Evolutionary conservation across 805 yeast species (phyloP).

Genomic region (Ogataea naganishii): DNA sequence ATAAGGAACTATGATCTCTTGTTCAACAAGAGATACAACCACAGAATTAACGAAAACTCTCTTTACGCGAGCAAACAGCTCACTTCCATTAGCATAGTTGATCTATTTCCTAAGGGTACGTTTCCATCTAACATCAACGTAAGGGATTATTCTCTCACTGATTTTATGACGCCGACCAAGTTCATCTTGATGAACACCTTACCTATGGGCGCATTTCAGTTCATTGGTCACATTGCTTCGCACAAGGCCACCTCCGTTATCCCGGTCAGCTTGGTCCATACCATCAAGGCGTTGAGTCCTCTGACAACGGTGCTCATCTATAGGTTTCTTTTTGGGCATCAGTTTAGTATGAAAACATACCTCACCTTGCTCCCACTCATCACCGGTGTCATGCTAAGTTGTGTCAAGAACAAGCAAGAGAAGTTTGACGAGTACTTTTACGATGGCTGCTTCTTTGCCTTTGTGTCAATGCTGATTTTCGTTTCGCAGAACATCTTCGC

Average conservation of each 20-base stretch:
- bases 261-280: constrained; percentile 93
- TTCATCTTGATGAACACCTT: constrained; percentile 56
- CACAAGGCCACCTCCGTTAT: constrained; percentile 88
- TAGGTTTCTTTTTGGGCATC: constrained; percentile 46
- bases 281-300: constrained; percentile 89
- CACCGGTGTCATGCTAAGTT: constrained; percentile 76
- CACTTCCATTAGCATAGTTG: constrained; percentile 16
- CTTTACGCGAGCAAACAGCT: constrained; percentile 16
- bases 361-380: constrained; percentile 72
- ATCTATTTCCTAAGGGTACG: constrained; percentile 39
- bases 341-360: constrained; percentile 61
- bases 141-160: constrained; percentile 17
- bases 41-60: constrained; percentile 24
- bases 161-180: constrained; percentile 46
- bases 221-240: constrained; percentile 82
- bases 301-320: constrained; percentile 79
- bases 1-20: constrained; percentile 26
- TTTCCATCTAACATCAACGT: constrained; percentile 30
- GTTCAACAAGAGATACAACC: constrained; percentile 25
- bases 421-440: constrained; percentile 17
- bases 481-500: constrained; percentile 77
- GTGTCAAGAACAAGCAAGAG: constrained; percentile 34
- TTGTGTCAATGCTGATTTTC: constrained; percentile 54
- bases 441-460: constrained; percentile 41
- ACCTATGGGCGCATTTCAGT: constrained; percentile 94